Evolutionary conservation across 176 grass and related monocot genomes (phyloP), one percentile per base, ranked within the genome.

Genomic region (Aegilops bicornis): DNA sequence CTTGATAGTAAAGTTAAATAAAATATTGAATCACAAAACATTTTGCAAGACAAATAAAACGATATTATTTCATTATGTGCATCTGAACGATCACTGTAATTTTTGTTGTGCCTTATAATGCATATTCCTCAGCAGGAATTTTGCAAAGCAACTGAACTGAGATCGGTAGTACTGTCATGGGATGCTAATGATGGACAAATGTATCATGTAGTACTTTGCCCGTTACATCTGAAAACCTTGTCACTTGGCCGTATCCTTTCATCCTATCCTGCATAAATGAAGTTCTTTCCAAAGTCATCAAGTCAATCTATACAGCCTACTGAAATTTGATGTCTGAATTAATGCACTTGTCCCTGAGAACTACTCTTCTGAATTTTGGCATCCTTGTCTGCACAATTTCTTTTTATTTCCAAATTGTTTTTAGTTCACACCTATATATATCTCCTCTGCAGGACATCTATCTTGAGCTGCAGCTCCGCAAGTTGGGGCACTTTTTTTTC

Each of bases 111-210:
- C 61, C 12, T 17, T 30, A 50, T 23, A 35, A 19, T 65, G 35
- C 59, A 33, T 61, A 11, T 27, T 71, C 31, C 10, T 12, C 42
- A 10, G 47, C 29, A 39, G 42, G 11, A 78, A 37, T 64, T 64
- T 72, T 42, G 20, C 10, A 56, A 52, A 56, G 43, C 33, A 76
- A 42, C 13, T 85, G 42, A 45, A 43, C 40, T 81, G 35, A 89
- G 48, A 10, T 86, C 17, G 40, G 23, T 36, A 30, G 61, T 82
- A 69, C 59, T 67, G 42, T 80, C 77, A 82, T 86, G 61, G 62
- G 81, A 39, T 39, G 47, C 69, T 76, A 88, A 79, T 73, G 81
- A 75, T 81, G 33, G 62, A 12, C 8, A 29, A 33, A 76, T 45
- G 75, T 58, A 85, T 84, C 22, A 13, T 17, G 59, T 74, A 66